phyloP scores from a whole-genome alignment of 441 rosid species.

The Populus hybrid region DNA sequence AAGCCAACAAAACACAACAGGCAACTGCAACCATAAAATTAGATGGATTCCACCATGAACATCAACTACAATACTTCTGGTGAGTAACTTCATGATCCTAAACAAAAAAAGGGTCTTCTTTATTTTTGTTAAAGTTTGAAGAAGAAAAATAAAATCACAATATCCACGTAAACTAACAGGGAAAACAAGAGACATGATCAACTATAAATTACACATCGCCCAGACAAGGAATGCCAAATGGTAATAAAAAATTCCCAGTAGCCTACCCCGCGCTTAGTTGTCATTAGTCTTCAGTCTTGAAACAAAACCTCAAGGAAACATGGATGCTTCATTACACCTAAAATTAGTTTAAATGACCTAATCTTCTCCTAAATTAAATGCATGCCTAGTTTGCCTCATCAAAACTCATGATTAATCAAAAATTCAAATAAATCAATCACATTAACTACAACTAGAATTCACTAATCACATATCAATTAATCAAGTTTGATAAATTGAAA shows the following conservation, averaged over 20 bases:
- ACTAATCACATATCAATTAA: constrained; percentile 3
- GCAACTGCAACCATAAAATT: background rate
- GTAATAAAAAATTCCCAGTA: background rate
- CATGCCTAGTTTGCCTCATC: constrained; percentile 19
- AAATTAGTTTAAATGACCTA: constrained; percentile 10
- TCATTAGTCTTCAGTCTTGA: background rate
- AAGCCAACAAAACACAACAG: background rate
- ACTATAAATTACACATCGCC: background rate
- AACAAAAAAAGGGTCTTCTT: too few species aligned
- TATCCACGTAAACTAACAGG: background rate
- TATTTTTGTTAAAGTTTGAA: background rate
- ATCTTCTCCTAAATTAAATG: constrained; percentile 11
- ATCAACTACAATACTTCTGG: background rate
- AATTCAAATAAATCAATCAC: constrained; percentile 8
- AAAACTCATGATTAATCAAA: constrained; percentile 8
- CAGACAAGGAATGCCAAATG: background rate
- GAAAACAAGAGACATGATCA: background rate
- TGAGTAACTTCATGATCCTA: too few species aligned
- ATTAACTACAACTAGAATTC: constrained; percentile 29
- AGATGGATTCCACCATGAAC: background rate
- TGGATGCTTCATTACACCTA: constrained; percentile 6
- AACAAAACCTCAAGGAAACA: background rate
- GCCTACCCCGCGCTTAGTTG: background rate
- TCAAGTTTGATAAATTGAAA: constrained; percentile 4
- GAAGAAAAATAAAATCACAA: background rate